Evolutionary conservation across 805 yeast genomes (phyloP).

Genomic region (Kazachstania bromeliacearum): DNA sequence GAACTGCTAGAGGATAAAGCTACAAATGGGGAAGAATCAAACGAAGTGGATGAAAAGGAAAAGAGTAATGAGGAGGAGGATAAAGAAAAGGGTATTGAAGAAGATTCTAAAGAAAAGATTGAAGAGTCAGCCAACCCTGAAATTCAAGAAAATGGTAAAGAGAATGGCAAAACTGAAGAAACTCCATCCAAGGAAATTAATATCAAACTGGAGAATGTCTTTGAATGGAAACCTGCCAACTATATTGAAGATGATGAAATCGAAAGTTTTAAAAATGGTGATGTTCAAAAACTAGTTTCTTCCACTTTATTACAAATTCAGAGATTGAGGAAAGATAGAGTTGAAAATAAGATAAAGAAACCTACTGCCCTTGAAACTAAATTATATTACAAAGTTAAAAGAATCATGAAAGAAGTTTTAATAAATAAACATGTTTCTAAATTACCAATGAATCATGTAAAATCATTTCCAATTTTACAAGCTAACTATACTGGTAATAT

Average conservation of each 20-base stretch:
- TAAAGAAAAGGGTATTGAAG: neutral
- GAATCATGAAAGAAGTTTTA: conserved; percentile 39
- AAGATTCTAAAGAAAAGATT: neutral
- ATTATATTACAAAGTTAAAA: conserved; percentile 35
- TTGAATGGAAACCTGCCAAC: conserved; percentile 43
- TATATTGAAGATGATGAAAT: conserved; percentile 44
- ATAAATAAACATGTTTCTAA: conserved; percentile 29
- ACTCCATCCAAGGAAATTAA: conserved; percentile 2
- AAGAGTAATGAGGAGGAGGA: conserved; percentile 2
- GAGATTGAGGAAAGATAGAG: conserved; percentile 40
- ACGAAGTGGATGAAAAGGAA: conserved; percentile 3
- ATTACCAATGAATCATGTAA: conserved; percentile 24
- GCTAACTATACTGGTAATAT: conserved; percentile 69
- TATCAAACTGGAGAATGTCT: conserved; percentile 34
- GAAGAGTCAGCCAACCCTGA: neutral
- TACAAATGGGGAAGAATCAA: conserved; percentile 8
- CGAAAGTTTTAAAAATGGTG: conserved; percentile 36
- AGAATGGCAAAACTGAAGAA: conserved; percentile 7
- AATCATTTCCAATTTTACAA: conserved; percentile 56
- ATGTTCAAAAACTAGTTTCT: conserved; percentile 36
- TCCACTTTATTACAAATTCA: conserved; percentile 41
- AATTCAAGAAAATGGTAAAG: conserved; percentile 1
- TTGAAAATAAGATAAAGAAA: conserved; percentile 24
- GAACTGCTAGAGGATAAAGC: conserved; percentile 22
- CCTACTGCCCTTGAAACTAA: conserved; percentile 37